Base-by-base conservation (phyloP, 2,329 filamentous ascomycete species). In the Chaetomiaceae sp. region DNA sequence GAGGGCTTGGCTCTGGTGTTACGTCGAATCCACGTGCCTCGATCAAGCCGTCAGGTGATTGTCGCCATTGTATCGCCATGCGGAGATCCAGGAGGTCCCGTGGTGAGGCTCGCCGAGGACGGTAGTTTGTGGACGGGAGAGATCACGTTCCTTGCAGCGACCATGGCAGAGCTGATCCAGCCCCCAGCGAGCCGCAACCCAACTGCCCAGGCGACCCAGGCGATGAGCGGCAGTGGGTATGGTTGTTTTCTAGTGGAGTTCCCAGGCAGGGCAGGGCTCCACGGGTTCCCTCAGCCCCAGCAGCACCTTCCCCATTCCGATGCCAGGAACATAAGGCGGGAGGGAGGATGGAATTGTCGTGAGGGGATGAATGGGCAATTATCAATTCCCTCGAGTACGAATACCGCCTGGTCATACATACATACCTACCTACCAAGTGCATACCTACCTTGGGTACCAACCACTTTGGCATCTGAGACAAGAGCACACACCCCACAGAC, bases 21-120 rank as follows among this genome's bases (percentile, higher is more conserved):
- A 48, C 53, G 38, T 34, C 23, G 30, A 42, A 41, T 41, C 50
- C 56, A 58, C 53, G 56, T 56, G 56, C 48, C 50, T 40, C 34
- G 45, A 49, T 53, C 21, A 25, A 25, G 29, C 37, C 16, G 53
- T 48, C 42, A 55, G 46, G 48, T 55, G 55, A 53, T 33, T n/a
- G 38, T 23, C 40, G 33, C 38, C 27, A 48, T 44, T 47, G 45
- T 48, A 29, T 45, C 40, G 51, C 45, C 16, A 13, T 48, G 51
- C 45, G 51, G 40, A 44, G 45, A 40, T 45, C 14, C n/a, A 45
- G n/a, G 37, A 53, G 51, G 51, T 53, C 51, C n/a, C 45, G 45
- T 53, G 45, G 44, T 38, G 23, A 29, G 5, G 10, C 25, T 7
- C 3, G 29, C 29, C 14, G 18, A 14, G n/a, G 37, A 40, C 21